phyloP scores from a whole-genome alignment of 306 rosid species.

The Citrullus colocynthis region DNA sequence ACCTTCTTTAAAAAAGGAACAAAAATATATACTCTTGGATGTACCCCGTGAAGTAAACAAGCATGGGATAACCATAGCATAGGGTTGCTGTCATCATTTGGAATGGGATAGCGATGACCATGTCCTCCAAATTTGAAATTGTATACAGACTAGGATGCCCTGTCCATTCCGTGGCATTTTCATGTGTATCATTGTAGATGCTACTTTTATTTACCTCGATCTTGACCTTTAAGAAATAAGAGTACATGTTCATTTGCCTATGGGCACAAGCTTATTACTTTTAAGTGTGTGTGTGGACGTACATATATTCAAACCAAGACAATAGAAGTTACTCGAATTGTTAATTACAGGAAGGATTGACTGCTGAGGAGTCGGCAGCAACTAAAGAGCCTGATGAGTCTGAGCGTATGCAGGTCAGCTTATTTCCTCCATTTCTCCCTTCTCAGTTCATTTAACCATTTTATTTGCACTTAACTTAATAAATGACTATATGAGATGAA shows the following conservation, averaged over 20 bases:
- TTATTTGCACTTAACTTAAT: slow-evolving; percentile 6
- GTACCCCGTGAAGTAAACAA: background rate
- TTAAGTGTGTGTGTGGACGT: background rate
- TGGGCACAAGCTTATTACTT: background rate
- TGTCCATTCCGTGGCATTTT: background rate
- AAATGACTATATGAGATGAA: slow-evolving; percentile 17
- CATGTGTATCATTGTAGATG: background rate
- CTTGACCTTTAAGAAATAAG: background rate
- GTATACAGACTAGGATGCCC: background rate
- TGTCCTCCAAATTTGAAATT: background rate
- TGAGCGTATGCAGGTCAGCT: slow-evolving; percentile 66
- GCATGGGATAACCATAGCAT: background rate
- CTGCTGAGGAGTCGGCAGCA: slow-evolving; percentile 55
- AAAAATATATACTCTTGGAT: background rate
- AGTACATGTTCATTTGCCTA: background rate
- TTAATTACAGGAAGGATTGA: slow-evolving; percentile 68
- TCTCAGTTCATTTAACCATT: slow-evolving; percentile 1
- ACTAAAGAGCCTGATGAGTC: slow-evolving; percentile 65
- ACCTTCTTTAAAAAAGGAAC: background rate
- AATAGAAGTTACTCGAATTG: slow-evolving; percentile 6
- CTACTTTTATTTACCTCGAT: background rate
- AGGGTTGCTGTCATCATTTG: background rate
- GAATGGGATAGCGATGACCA: background rate
- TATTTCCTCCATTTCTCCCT: slow-evolving; percentile 4
- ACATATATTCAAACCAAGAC: background rate